These are phyloP conservation scores for Pyrus betulifolia DNA, from an alignment of 306 rosid genomes.

Conservation along the genomic window DNA sequence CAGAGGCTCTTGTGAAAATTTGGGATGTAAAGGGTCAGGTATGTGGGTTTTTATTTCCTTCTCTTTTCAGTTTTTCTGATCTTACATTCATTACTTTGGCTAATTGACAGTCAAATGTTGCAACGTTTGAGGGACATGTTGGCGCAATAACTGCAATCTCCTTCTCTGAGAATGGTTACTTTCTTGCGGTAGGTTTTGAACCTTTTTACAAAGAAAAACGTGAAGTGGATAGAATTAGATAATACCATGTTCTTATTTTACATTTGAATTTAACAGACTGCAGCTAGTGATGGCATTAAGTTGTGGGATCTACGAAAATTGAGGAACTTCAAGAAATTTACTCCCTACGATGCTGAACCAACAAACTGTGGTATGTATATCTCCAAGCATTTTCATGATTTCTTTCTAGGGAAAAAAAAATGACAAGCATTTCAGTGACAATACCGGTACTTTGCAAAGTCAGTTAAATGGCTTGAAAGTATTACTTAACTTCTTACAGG, in stretches of 20 bases:
- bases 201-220: neutral
- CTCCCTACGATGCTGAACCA: constrained; percentile 82
- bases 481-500: neutral
- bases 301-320: constrained; percentile 95
- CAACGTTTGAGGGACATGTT: constrained; percentile 80
- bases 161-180: constrained; percentile 95
- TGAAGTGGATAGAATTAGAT: neutral
- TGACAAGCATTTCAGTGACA: neutral
- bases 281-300: constrained; percentile 94
- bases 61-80: neutral
- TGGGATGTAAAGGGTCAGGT: constrained; percentile 99
- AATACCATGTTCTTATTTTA: constrained; percentile 12
- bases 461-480: neutral
- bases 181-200: constrained; percentile 75
- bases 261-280: constrained; percentile 53
- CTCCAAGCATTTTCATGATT: neutral
- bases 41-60: neutral
- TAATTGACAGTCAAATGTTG: constrained; percentile 75
- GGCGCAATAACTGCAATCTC: constrained; percentile 90
- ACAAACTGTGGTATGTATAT: constrained; percentile 64
- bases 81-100: constrained; percentile 1
- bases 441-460: neutral
- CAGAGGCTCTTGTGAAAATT: constrained; percentile 76
- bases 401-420: neutral
- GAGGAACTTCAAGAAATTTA: constrained; percentile 73